Evolutionary conservation across 1,139 yeast species (phyloP).

Genomic region (Candida gigantensis): DNA sequence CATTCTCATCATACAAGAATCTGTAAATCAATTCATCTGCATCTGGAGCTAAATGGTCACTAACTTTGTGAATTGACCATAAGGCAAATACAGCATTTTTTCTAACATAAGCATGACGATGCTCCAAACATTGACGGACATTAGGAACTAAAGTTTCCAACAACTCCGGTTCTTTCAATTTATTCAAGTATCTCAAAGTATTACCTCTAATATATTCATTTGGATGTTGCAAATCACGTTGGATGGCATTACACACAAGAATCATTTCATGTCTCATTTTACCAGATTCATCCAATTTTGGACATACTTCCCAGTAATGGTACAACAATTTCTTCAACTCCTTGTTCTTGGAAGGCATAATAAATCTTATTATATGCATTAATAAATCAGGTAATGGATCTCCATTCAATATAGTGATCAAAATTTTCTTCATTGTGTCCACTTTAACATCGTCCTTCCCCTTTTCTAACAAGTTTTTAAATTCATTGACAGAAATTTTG

Average conservation of each 20-base stretch:
- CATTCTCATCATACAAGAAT: slow-evolving; percentile 80
- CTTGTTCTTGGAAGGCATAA: slow-evolving; percentile 93
- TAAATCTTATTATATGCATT: slow-evolving; percentile 96
- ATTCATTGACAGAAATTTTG: slow-evolving; percentile 73
- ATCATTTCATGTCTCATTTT: slow-evolving; percentile 98
- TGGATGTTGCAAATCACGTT: slow-evolving; percentile 96
- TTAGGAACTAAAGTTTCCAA: slow-evolving; percentile 95
- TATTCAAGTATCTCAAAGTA: slow-evolving; percentile 86
- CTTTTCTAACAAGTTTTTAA: slow-evolving; percentile 79
- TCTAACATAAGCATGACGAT: slow-evolving; percentile 97
- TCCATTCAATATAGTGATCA: slow-evolving; percentile 87
- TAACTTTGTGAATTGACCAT: slow-evolving; percentile 76
- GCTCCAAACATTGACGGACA: slow-evolving; percentile 86
- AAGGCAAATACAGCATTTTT: slow-evolving; percentile 96
- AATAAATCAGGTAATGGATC: slow-evolving; percentile 92
- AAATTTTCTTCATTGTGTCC: slow-evolving; percentile 85
- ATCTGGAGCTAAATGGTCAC: slow-evolving; percentile 89
- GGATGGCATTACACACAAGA: slow-evolving; percentile 95
- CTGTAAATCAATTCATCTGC: slow-evolving; percentile 81
- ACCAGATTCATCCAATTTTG: slow-evolving; percentile 84
- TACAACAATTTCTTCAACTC: slow-evolving; percentile 89
- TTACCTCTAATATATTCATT: slow-evolving; percentile 96
- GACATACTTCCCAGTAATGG: slow-evolving; percentile 98
- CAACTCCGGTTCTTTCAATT: slow-evolving; percentile 88
- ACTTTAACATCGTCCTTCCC: slow-evolving; percentile 87